phyloP scores from a whole-genome alignment of 495 filamentous ascomycete genomes.

The Aspergillus wentii region DNA sequence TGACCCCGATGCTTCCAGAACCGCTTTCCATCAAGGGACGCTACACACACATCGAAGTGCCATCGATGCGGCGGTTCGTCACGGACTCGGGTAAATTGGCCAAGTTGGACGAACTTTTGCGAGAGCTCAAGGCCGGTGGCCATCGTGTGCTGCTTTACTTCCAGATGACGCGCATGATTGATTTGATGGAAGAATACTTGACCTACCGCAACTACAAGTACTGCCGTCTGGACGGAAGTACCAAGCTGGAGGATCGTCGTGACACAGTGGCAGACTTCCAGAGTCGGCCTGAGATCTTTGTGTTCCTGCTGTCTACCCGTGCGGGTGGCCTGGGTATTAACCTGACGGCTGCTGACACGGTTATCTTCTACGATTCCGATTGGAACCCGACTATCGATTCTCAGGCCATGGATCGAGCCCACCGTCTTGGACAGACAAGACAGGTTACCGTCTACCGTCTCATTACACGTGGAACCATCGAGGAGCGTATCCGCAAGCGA shows the following conservation, averaged over 20 bases:
- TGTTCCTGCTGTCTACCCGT: conserved; percentile 92
- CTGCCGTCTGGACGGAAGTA: conserved; percentile 91
- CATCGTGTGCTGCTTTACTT: conserved; percentile 99
- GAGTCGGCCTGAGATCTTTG: conserved; percentile 83
- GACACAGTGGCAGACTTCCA: conserved; percentile 98
- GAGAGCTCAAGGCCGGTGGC: conserved; percentile 81
- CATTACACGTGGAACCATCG: conserved; percentile 95
- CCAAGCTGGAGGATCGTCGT: conserved; percentile 95
- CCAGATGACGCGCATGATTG: conserved; percentile 99
- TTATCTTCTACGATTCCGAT: conserved; percentile 99
- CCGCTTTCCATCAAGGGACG: conserved; percentile 74
- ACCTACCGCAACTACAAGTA: conserved; percentile 99
- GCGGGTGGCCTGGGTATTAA: conserved; percentile 98
- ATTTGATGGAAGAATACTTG: conserved; percentile 97
- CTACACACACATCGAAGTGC: conserved; percentile 87
- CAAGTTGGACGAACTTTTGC: conserved; percentile 81
- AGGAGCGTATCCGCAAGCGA: conserved; percentile 96
- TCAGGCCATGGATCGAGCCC: conserved; percentile 97
- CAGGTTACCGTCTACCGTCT: conserved; percentile 97
- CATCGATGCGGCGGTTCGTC: conserved; percentile 98
- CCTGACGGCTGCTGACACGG: conserved; percentile 83
- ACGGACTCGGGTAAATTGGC: conserved; percentile 96
- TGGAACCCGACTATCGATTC: conserved; percentile 99
- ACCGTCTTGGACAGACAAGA: conserved; percentile 92
- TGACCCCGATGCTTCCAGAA: conserved; percentile 59